Evolutionary conservation across 2,329 filamentous ascomycete species (phyloP).

Genomic region (Monosporascus sp.): DNA sequence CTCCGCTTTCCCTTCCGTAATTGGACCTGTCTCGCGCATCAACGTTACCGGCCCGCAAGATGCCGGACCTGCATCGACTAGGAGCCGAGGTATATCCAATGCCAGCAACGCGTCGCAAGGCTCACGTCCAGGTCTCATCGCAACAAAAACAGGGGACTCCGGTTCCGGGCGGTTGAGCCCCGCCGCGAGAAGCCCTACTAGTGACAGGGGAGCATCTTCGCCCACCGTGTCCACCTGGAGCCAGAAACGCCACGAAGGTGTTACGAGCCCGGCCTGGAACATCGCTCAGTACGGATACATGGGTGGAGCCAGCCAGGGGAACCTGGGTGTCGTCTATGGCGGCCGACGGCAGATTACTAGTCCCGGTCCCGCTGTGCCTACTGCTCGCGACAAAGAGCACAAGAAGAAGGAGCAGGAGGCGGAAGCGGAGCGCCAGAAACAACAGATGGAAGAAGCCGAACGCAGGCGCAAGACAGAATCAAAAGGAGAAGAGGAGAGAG

Average conservation of each 20-base stretch:
- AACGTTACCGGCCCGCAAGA: conserved; percentile 59
- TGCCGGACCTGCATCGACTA: conserved; percentile 52
- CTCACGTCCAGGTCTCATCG: conserved; percentile 33
- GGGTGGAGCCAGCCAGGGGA: conserved; percentile 94
- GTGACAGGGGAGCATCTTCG: conserved; percentile 44
- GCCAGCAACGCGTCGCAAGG: conserved; percentile 54
- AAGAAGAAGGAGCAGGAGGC: conserved; percentile 49
- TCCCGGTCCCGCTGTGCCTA: conserved; percentile 73
- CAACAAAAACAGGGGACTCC: conserved; percentile 50
- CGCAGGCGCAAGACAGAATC: conserved; percentile 39
- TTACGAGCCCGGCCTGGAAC: conserved; percentile 90
- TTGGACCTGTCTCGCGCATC: conserved; percentile 65
- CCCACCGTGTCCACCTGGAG: conserved; percentile 80
- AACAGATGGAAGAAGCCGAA: conserved; percentile 49
- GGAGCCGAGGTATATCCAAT: conserved; percentile 45
- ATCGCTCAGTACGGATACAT: conserved; percentile 98
- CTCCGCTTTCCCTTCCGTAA: conserved; percentile 63
- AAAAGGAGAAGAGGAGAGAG: conserved; percentile 57
- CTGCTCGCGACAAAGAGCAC: conserved; percentile 78
- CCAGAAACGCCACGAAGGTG: conserved; percentile 72
- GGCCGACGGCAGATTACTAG: conserved; percentile 88
- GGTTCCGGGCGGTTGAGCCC: conserved; percentile 56
- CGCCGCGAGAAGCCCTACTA: conserved; percentile 54
- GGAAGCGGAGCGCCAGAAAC: conserved; percentile 55
- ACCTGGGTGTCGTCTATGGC: conserved; percentile 89